A percentile compares a stretch with the other conserved stretches of the same genome.
Evolutionary conservation across 768 basidiomycete genomes (phyloP).

Genomic region (Phylloporus sp.): DNA sequence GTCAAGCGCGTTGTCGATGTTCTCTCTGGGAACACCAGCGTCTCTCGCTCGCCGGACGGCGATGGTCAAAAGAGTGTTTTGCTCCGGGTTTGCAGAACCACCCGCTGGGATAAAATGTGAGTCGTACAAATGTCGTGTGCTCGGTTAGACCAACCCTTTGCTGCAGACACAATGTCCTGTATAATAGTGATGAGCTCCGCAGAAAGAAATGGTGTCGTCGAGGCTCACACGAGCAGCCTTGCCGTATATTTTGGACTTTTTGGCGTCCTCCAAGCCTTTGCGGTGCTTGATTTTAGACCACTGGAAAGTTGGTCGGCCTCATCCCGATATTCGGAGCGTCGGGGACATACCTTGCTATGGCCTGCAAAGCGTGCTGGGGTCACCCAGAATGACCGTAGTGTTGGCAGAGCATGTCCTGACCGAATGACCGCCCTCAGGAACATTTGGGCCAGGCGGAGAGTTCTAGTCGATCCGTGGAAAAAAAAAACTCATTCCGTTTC

Average conservation of each 20-base stretch:
- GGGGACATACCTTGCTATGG: constrained; percentile 41
- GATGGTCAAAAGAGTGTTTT: constrained; percentile 50
- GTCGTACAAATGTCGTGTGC: background rate
- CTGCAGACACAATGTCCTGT: constrained; percentile 63
- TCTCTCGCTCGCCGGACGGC: constrained; percentile 55
- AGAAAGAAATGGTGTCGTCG: background rate
- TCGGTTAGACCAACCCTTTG: constrained; percentile 42
- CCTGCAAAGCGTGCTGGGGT: constrained; percentile 31
- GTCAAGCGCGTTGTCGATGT: constrained; percentile 59
- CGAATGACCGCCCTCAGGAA: constrained; percentile 4
- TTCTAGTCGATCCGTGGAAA: background rate
- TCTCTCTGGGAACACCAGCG: constrained; percentile 62
- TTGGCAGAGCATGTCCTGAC: constrained; percentile 1
- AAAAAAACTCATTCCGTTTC: too few species aligned
- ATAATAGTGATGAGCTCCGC: background rate
- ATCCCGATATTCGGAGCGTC: background rate
- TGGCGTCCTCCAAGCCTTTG: constrained; percentile 61
- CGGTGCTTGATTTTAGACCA: constrained; percentile 77
- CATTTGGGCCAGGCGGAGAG: constrained; percentile 1
- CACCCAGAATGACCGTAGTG: constrained; percentile 23
- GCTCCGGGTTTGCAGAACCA: constrained; percentile 50
- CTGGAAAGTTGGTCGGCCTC: constrained; percentile 31
- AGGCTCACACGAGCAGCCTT: constrained; percentile 51
- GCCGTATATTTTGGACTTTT: constrained; percentile 55
- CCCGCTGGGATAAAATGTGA: constrained; percentile 39